Percentiles rank a stretch among this genome's conserved stretches.
phyloP scores from a whole-genome alignment of 2,329 filamentous ascomycete species.

The Elsinoe australis region DNA sequence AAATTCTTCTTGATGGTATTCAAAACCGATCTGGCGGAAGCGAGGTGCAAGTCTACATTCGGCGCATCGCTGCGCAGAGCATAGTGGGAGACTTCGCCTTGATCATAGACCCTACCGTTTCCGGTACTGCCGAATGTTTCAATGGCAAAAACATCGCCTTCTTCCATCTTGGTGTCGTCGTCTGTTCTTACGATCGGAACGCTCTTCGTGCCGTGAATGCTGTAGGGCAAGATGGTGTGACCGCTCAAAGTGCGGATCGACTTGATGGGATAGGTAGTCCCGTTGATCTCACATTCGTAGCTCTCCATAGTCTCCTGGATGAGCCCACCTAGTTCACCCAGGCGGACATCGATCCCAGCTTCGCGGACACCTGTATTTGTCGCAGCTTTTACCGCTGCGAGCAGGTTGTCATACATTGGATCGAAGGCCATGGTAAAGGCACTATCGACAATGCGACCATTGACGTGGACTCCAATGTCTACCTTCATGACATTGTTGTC shows the following conservation, averaged over 20 bases:
- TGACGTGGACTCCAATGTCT: constrained; percentile 64
- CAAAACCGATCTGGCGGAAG: constrained; percentile 76
- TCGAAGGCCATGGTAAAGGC: constrained; percentile 64
- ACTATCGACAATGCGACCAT: constrained; percentile 63
- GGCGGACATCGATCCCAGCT: constrained; percentile 84
- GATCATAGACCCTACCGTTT: constrained; percentile 73
- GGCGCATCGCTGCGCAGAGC: constrained; percentile 65
- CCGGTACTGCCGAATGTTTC: constrained; percentile 94
- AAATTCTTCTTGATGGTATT: constrained; percentile 95
- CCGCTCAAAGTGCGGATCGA: constrained; percentile 64
- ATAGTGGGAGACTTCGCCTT: constrained; percentile 81
- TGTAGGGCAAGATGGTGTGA: constrained; percentile 82
- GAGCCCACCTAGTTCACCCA: constrained; percentile 73
- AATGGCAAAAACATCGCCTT: constrained; percentile 90
- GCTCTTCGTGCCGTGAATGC: constrained; percentile 87
- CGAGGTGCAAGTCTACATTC: constrained; percentile 66
- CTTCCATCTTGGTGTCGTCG: constrained; percentile 94
- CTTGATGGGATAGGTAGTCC: constrained; percentile 71
- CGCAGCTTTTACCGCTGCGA: constrained; percentile 47
- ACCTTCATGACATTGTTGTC: constrained; percentile 66
- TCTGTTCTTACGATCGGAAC: constrained; percentile 87
- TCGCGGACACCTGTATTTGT: constrained; percentile 62
- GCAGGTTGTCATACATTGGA: constrained; percentile 59
- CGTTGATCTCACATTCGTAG: constrained; percentile 78
- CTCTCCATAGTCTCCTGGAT: constrained; percentile 93